These are phyloP conservation scores for Rhizopus arrhizus DNA, from an alignment of 371 early-diverging fungal species.

Conservation along the genomic window DNA sequence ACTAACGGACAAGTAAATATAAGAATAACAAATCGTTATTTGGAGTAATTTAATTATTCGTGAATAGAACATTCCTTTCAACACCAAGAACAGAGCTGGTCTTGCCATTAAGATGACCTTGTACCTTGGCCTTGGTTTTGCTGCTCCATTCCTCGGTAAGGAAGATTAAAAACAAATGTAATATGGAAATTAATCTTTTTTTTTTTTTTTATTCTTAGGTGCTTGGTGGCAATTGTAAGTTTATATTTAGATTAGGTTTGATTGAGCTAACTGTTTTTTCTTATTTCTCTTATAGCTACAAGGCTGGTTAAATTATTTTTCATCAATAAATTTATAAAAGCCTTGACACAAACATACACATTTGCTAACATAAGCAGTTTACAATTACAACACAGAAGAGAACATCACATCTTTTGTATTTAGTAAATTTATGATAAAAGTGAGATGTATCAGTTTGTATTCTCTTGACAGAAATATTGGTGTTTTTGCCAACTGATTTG, in stretches of 20 bases:
- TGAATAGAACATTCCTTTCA: constrained; percentile 62
- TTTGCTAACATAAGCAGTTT: too few species aligned
- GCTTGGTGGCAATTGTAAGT: constrained; percentile 52
- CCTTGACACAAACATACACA: too few species aligned
- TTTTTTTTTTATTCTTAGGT: constrained; percentile 20
- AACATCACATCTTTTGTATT: too few species aligned
- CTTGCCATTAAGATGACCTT: constrained; percentile 57
- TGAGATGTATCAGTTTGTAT: too few species aligned
- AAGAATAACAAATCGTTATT: background rate
- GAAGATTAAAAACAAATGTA: constrained; percentile 1
- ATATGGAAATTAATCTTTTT: background rate
- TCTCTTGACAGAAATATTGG: too few species aligned
- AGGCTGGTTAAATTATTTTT: constrained; percentile 41
- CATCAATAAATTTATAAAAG: too few species aligned
- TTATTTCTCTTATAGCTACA: constrained; percentile 29
- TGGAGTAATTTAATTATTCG: background rate
- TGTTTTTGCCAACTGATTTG: too few species aligned
- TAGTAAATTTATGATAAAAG: too few species aligned
- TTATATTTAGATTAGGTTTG: background rate
- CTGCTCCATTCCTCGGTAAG: constrained; percentile 59
- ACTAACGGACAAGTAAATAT: constrained; percentile 42
- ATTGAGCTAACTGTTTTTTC: background rate
- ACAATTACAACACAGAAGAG: too few species aligned
- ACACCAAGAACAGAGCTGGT: constrained; percentile 61
- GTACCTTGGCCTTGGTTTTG: constrained; percentile 58